phyloP scores from a whole-genome alignment of 345 rosid genomes.

The Rhodamnia argentea region DNA sequence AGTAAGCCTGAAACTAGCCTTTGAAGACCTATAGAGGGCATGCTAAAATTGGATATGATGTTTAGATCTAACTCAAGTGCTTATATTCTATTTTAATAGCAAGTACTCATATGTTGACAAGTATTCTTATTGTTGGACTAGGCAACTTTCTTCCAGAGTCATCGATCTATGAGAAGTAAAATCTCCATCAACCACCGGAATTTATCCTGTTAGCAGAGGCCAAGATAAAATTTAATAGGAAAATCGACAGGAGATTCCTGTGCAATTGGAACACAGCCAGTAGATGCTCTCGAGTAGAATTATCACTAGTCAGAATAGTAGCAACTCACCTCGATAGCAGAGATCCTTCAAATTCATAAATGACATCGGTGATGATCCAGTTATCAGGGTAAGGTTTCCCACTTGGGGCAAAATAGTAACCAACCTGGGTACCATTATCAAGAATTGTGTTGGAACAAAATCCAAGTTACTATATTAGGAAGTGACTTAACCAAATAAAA shows the following conservation, averaged over 20 bases:
- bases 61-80: neutral
- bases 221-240: neutral
- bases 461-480: neutral
- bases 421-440: slow-evolving; percentile 52
- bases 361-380: slow-evolving; percentile 92
- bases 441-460: neutral
- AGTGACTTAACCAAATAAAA: neutral
- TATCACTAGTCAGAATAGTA: neutral
- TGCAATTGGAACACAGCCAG: neutral
- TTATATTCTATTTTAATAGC: neutral
- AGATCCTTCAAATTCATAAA: slow-evolving; percentile 86
- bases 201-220: neutral
- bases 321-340: slow-evolving; percentile 55
- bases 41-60: neutral
- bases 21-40: neutral
- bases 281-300: neutral
- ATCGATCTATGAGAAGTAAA: neutral
- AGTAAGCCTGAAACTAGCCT: too few species aligned
- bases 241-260: neutral
- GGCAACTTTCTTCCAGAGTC: neutral
- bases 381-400: slow-evolving; percentile 99
- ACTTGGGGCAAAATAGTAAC: slow-evolving; percentile 93
- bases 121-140: neutral
- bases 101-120: neutral
- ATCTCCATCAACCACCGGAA: neutral